Conservation (phyloP, 1,139 yeast genomes). For the Geotrichum phurueaensis region DNA sequence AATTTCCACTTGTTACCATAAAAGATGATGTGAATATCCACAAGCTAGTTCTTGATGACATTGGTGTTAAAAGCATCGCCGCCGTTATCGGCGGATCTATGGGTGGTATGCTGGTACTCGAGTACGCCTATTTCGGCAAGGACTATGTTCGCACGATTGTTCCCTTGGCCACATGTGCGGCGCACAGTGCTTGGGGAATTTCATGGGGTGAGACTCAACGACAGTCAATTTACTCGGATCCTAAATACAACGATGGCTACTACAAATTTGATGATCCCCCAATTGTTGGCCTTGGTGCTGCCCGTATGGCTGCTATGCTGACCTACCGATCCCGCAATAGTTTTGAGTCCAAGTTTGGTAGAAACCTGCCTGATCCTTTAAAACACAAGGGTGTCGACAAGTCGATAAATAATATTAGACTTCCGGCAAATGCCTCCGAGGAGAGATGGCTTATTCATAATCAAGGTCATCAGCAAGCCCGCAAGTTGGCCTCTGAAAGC, state of each 20-base stretch:
- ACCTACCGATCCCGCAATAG: constrained; percentile 90
- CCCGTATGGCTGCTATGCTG: constrained; percentile 91
- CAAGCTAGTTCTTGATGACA: constrained; percentile 58
- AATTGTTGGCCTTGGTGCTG: constrained; percentile 81
- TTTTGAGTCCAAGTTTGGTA: constrained; percentile 83
- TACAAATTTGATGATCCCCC: constrained; percentile 76
- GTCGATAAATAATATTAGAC: constrained; percentile 6
- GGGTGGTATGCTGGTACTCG: constrained; percentile 98
- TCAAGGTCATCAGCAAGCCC: constrained; percentile 47
- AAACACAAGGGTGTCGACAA: constrained; percentile 34
- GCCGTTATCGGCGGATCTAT: constrained; percentile 92
- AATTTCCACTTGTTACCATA: constrained; percentile 86
- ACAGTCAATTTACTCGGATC: constrained; percentile 91
- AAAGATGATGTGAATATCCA: constrained; percentile 87
- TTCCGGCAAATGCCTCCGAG: constrained; percentile 41
- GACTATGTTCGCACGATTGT: constrained; percentile 66
- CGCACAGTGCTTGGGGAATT: constrained; percentile 97
- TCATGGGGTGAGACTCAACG: constrained; percentile 99
- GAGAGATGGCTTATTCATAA: constrained; percentile 60
- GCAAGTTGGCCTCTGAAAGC: constrained; percentile 21
- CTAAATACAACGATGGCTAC: constrained; percentile 84
- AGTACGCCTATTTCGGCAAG: constrained; percentile 70
- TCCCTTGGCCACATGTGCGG: constrained; percentile 88
- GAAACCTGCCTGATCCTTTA: constrained; percentile 56
- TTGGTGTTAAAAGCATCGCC: constrained; percentile 72